phyloP scores from a whole-genome alignment of 1,284 basidiomycete species.

The Boletellus dicymbophilus region DNA sequence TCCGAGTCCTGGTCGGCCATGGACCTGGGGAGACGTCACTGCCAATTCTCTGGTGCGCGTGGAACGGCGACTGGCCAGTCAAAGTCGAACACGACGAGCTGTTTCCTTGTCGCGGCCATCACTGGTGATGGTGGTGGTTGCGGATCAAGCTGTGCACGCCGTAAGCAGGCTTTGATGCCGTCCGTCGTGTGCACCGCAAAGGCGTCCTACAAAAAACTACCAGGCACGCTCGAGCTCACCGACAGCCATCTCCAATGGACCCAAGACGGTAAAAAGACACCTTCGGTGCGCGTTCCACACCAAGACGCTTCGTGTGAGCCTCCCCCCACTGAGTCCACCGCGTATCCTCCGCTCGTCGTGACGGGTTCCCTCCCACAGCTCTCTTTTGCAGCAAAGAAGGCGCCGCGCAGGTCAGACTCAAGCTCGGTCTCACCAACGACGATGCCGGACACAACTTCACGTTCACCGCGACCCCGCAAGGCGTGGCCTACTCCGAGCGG shows the following conservation, averaged over 20 bases:
- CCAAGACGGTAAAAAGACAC: conserved; percentile 61
- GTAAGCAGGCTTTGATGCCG: conserved; percentile 36
- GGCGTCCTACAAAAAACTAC: conserved; percentile 78
- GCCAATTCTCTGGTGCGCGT: not conserved
- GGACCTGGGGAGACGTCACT: conserved; percentile 51
- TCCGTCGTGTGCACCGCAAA: conserved; percentile 63
- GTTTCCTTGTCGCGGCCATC: conserved; percentile 52
- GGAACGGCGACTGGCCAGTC: conserved; percentile 73
- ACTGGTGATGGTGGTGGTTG: not conserved
- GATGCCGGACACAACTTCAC: conserved; percentile 79
- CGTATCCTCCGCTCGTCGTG: not conserved
- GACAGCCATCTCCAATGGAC: conserved; percentile 72
- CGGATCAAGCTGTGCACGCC: not conserved
- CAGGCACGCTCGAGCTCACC: conserved; percentile 71
- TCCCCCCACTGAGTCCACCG: not conserved
- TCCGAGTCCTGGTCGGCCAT: conserved; percentile 97
- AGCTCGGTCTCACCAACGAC: conserved; percentile 64
- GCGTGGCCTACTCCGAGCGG: conserved; percentile 63
- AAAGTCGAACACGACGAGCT: conserved; percentile 95
- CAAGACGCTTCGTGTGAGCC: conserved; percentile 64
- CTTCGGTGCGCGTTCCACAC: conserved; percentile 61
- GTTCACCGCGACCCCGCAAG: conserved; percentile 61
- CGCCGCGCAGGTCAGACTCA: conserved; percentile 72
- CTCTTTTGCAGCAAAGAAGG: conserved; percentile 84
- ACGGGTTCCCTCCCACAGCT: conserved; percentile 42